These are phyloP conservation scores for Dendrocalamus sinicus DNA, from an alignment of 176 grass and related monocot genomes.

Conservation along the genomic window DNA sequence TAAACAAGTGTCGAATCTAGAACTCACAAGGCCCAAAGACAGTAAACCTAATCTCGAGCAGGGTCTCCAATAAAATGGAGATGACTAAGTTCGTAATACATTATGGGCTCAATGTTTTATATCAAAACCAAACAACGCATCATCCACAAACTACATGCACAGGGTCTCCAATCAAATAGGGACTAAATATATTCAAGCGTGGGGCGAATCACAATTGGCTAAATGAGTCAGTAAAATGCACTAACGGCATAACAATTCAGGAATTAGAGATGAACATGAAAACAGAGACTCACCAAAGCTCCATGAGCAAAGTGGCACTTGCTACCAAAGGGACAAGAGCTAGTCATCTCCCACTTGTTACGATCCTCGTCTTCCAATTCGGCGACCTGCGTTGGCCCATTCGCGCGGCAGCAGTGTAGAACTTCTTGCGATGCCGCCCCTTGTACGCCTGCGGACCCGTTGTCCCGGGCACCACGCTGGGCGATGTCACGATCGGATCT, in stretches of 20 bases:
- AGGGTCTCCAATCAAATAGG: too few relatives aligned
- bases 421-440: slow-evolving; percentile 96
- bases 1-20: not conserved
- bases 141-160: not conserved
- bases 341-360: slow-evolving; percentile 99
- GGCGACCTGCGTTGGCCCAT: slow-evolving; percentile 60
- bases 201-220: not conserved
- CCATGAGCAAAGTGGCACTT: slow-evolving; percentile 99
- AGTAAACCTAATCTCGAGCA: not conserved
- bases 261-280: slow-evolving; percentile 9
- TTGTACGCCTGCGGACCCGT: slow-evolving; percentile 60
- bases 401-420: slow-evolving; percentile 60
- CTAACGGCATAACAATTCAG: not conserved
- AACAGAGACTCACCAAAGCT: slow-evolving; percentile 60
- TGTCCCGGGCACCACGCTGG: slow-evolving; percentile 51
- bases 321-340: slow-evolving; percentile 94
- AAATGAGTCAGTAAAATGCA: not conserved
- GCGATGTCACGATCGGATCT: slow-evolving; percentile 81
- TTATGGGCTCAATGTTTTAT: too few relatives aligned
- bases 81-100: not conserved
- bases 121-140: not conserved
- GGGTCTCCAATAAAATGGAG: slow-evolving; percentile 10
- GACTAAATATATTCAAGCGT: not conserved
- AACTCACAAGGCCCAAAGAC: not conserved
- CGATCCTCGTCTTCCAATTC: slow-evolving; percentile 98